Conservation (phyloP, 1,284 basidiomycete genomes). For the Veloporphyrellus conicus region DNA sequence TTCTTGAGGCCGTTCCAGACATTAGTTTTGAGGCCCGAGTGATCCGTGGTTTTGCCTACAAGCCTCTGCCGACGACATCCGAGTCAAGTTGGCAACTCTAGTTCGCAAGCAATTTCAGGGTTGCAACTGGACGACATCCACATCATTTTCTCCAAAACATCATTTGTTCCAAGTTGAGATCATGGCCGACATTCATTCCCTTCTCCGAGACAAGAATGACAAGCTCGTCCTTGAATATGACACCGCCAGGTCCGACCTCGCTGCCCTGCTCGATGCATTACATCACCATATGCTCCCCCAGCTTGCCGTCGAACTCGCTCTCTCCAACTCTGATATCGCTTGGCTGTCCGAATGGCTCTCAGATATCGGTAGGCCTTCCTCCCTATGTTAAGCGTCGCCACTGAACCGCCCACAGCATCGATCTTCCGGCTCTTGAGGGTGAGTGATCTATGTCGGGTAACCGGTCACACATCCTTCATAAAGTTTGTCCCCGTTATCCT, state of each 20-base stretch:
- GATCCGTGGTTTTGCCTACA: too few relatives aligned
- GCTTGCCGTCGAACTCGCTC: conserved; percentile 52
- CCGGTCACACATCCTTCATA: not conserved
- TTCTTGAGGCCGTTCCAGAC: too few relatives aligned
- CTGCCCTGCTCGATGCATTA: conserved; percentile 47
- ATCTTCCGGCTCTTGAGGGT: conserved; percentile 66
- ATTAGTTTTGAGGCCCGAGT: too few relatives aligned
- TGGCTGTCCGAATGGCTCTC: conserved; percentile 58
- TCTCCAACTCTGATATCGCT: conserved; percentile 42
- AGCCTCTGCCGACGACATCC: too few relatives aligned
- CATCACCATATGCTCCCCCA: conserved; percentile 56
- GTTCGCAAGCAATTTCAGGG: too few relatives aligned
- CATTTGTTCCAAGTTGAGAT: not conserved
- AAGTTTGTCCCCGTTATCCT: conserved; percentile 1
- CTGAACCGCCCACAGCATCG: conserved; percentile 39
- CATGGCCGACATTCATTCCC: not conserved
- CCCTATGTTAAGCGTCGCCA: not conserved
- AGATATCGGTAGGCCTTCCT: conserved; percentile 48
- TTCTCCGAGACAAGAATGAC: conserved; percentile 40
- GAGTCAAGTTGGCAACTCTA: too few relatives aligned
- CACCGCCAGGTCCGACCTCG: conserved; percentile 43
- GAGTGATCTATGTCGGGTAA: conserved; percentile 17
- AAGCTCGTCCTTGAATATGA: conserved; percentile 44
- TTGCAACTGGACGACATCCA: too few relatives aligned
- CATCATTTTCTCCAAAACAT: too few relatives aligned